These are phyloP conservation scores for Scleroderma citrinum DNA, from an alignment of 768 basidiomycete species.

Conservation along the genomic window DNA sequence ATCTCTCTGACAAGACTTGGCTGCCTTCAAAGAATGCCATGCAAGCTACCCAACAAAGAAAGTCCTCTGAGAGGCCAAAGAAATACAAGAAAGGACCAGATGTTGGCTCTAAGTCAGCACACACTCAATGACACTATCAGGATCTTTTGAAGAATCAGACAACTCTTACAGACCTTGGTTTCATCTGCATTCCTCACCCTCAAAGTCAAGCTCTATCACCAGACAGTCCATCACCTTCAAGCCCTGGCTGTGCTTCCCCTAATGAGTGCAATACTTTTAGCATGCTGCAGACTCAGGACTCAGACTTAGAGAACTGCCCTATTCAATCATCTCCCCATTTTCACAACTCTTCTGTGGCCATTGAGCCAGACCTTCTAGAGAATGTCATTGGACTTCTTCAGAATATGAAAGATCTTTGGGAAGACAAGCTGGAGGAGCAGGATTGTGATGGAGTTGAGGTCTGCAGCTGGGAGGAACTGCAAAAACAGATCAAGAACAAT, in stretches of 20 bases:
- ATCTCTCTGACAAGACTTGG: not conserved
- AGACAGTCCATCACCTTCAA: too few species aligned
- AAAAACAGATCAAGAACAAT: constrained; percentile 26
- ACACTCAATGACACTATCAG: not conserved
- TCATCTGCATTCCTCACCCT: not conserved
- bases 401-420: constrained; percentile 13
- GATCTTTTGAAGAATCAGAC: not conserved
- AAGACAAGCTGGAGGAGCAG: constrained; percentile 17
- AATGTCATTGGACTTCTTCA: too few species aligned
- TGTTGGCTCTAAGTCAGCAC: not conserved
- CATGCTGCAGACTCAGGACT: too few species aligned
- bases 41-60: not conserved
- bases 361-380: constrained; percentile 11
- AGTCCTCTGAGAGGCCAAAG: not conserved
- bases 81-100: not conserved
- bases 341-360: too few species aligned
- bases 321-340: too few species aligned
- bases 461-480: constrained; percentile 20
- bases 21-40: not conserved
- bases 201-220: not conserved
- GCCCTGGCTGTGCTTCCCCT: too few species aligned
- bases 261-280: too few species aligned
- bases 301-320: too few species aligned
- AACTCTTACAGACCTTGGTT: not conserved
- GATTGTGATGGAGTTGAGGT: constrained; percentile 3